These are phyloP conservation scores for Pascua guehoae DNA, from an alignment of 1,284 basidiomycete genomes.

Conservation along the genomic window DNA sequence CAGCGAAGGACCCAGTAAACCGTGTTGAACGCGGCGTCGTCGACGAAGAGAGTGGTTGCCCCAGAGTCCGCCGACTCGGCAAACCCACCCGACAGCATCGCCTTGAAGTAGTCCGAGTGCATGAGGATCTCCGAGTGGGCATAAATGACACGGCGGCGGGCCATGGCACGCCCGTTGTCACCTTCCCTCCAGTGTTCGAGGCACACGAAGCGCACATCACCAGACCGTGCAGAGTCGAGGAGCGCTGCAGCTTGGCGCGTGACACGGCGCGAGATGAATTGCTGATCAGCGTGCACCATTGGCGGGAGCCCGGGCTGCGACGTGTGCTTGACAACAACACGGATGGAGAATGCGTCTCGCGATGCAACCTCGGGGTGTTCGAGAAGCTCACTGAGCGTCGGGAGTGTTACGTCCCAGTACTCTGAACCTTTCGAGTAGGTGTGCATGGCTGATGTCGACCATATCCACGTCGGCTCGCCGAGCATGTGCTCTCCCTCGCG, in stretches of 20 bases:
- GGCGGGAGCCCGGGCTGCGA: conserved; percentile 48
- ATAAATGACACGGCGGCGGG: conserved; percentile 58
- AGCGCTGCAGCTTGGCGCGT: conserved; percentile 20
- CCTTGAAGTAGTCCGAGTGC: conserved; percentile 71
- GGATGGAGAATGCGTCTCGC: conserved; percentile 65
- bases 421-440: conserved; percentile 63
- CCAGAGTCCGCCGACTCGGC: conserved; percentile 53
- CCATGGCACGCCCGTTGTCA: background rate
- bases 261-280: conserved; percentile 12
- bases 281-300: conserved; percentile 62
- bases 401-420: conserved; percentile 69
- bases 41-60: conserved; percentile 60
- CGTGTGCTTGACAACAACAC: conserved; percentile 60
- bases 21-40: conserved; percentile 76
- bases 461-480: conserved; percentile 66
- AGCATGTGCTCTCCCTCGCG: conserved; percentile 61
- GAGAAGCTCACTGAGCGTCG: conserved; percentile 60
- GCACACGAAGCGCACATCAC: conserved; percentile 64
- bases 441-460: conserved; percentile 67
- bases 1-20: conserved; percentile 68
- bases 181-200: conserved; percentile 52
- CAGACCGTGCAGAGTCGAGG: conserved; percentile 45
- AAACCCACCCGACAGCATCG: conserved; percentile 71
- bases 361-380: conserved; percentile 59
- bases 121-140: conserved; percentile 74